These are phyloP conservation scores for Trametes punicea DNA, from an alignment of 768 basidiomycete species.

Conservation along the genomic window DNA sequence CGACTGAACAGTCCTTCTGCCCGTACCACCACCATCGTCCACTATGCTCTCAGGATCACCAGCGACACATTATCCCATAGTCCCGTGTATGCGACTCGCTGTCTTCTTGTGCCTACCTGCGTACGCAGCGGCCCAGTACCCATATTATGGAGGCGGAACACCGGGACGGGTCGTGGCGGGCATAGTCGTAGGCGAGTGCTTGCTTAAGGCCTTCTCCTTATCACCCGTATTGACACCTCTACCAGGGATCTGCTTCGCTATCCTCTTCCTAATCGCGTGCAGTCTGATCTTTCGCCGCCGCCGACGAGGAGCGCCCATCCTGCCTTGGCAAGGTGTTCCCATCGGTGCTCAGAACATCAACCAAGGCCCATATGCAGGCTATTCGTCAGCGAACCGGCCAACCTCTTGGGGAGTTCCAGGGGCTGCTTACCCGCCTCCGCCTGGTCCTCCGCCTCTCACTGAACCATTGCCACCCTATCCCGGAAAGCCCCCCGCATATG, in stretches of 20 bases:
- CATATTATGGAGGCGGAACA: slow-evolving; percentile 1
- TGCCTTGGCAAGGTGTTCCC: not conserved
- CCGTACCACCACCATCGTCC: not conserved
- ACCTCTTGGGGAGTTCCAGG: not conserved
- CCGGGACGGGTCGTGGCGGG: slow-evolving; percentile 11
- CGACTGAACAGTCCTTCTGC: not conserved
- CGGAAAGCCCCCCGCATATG: slow-evolving; percentile 9
- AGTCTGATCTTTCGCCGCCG: slow-evolving; percentile 13
- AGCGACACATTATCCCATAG: not conserved
- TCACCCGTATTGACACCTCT: not conserved
- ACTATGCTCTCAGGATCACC: not conserved
- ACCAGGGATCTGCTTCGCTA: slow-evolving; percentile 7
- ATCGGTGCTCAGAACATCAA: slow-evolving; percentile 3
- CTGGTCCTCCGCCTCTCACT: slow-evolving; percentile 1
- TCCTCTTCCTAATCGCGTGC: slow-evolving; percentile 6
- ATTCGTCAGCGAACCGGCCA: too few species aligned
- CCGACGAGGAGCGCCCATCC: slow-evolving; percentile 4
- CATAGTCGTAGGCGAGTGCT: slow-evolving; percentile 11
- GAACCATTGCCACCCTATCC: slow-evolving; percentile 11
- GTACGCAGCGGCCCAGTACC: slow-evolving; percentile 4
- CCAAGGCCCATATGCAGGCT: not conserved
- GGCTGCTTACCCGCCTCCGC: slow-evolving; percentile 3
- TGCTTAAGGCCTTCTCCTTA: not conserved
- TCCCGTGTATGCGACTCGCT: not conserved
- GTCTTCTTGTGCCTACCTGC: not conserved